These are phyloP conservation scores for Sporisorium graminicola DNA, from an alignment of 1,284 basidiomycete genomes.

Conservation along the genomic window DNA sequence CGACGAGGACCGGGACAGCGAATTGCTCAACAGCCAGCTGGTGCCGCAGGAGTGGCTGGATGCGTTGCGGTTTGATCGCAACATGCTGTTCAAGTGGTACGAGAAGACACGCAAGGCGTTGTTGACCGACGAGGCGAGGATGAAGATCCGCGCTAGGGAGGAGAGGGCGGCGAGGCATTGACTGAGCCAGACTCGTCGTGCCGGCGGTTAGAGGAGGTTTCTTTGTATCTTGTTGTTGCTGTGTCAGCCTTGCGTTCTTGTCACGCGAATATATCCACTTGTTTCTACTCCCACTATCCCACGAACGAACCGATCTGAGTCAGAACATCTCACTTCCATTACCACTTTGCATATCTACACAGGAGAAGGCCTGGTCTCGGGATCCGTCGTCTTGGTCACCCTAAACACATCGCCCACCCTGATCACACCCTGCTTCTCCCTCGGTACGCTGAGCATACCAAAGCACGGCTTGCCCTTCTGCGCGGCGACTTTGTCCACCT, in stretches of 20 bases:
- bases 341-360: constrained; percentile 12
- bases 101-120: constrained; percentile 45
- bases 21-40: constrained; percentile 28
- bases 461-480: constrained; percentile 62
- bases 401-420: constrained; percentile 51
- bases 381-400: constrained; percentile 54
- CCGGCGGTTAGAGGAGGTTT: background rate
- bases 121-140: constrained; percentile 31
- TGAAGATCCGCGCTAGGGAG: constrained; percentile 26
- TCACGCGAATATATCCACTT: constrained; percentile 1
- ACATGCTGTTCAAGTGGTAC: constrained; percentile 50
- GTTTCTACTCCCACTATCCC: background rate
- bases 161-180: constrained; percentile 14
- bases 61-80: constrained; percentile 35
- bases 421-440: constrained; percentile 46
- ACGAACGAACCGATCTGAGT: background rate
- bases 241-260: background rate
- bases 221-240: background rate
- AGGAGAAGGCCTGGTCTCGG: constrained; percentile 30
- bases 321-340: background rate
- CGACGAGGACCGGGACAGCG: constrained; percentile 55
- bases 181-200: background rate
- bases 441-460: constrained; percentile 49
- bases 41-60: constrained; percentile 46
- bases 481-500: constrained; percentile 48